phyloP scores from a whole-genome alignment of 176 grass and related monocot species.

The Carex kokanica region DNA sequence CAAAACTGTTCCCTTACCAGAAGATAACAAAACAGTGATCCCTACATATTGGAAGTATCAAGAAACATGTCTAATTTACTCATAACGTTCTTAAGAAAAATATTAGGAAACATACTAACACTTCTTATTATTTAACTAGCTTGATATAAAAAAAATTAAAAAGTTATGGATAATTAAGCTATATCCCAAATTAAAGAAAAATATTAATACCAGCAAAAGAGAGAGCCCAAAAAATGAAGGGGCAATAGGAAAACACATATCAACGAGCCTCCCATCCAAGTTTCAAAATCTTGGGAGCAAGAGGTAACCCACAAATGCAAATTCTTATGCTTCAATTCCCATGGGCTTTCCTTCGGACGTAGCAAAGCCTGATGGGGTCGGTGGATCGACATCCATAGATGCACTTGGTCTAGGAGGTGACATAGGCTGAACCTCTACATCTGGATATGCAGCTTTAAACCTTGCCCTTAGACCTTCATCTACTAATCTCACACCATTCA shows the following conservation, averaged over 20 bases:
- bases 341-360: not conserved
- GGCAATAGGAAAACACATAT: not conserved
- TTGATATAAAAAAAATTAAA: no score
- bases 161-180: no score
- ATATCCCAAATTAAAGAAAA: no score
- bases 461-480: constrained; percentile 96
- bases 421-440: constrained; percentile 72
- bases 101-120: no score
- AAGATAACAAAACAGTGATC: no score
- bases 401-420: constrained; percentile 75
- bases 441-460: constrained; percentile 94
- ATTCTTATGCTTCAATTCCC: constrained; percentile 4
- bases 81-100: no score
- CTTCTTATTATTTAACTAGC: no score
- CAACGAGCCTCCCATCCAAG: not conserved
- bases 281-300: constrained; percentile 11
- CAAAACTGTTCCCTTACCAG: no score
- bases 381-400: constrained; percentile 50
- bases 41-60: no score
- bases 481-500: constrained; percentile 80
- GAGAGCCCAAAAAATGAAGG: not conserved
- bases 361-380: not conserved
- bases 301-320: not conserved
- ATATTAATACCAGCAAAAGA: not conserved
- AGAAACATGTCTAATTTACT: no score